Evolutionary conservation across 2,329 filamentous ascomycete genomes (phyloP).

Genomic region (Parastagonospora nodorum): DNA sequence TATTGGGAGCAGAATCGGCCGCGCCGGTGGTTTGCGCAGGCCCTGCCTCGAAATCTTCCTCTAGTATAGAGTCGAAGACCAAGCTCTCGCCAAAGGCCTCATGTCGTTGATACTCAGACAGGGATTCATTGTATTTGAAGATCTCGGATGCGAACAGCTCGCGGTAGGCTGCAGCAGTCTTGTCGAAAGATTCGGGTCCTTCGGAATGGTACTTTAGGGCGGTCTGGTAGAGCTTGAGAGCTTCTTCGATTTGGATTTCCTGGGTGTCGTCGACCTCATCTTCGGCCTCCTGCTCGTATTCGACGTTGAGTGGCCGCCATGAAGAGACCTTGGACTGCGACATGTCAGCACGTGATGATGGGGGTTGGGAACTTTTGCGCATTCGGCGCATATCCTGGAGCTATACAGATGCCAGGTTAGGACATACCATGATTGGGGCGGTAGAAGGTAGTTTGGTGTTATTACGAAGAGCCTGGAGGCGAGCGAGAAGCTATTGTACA

Average conservation of each 20-base stretch:
- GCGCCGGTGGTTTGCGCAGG: slow-evolving; percentile 60
- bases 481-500: slow-evolving; percentile 4
- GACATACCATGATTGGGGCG: slow-evolving; percentile 28
- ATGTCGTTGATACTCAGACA: slow-evolving; percentile 80
- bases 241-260: slow-evolving; percentile 96
- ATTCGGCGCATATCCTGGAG: neutral
- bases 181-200: slow-evolving; percentile 74
- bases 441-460: slow-evolving; percentile 5
- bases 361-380: neutral
- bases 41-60: slow-evolving; percentile 46
- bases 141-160: slow-evolving; percentile 90
- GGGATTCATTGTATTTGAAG: slow-evolving; percentile 86
- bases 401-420: neutral
- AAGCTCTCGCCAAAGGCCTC: slow-evolving; percentile 55
- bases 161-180: slow-evolving; percentile 81
- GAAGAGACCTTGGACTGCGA: slow-evolving; percentile 44
- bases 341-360: slow-evolving; percentile 7
- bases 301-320: slow-evolving; percentile 91
- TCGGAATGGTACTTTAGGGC: slow-evolving; percentile 91
- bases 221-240: slow-evolving; percentile 89
- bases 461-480: slow-evolving; percentile 7
- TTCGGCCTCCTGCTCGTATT: slow-evolving; percentile 86
- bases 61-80: slow-evolving; percentile 49
- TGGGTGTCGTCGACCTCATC: slow-evolving; percentile 94
- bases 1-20: slow-evolving; percentile 76